Base-by-base conservation (phyloP, 2,329 filamentous ascomycete species). In the Thelonectria rubi region DNA sequence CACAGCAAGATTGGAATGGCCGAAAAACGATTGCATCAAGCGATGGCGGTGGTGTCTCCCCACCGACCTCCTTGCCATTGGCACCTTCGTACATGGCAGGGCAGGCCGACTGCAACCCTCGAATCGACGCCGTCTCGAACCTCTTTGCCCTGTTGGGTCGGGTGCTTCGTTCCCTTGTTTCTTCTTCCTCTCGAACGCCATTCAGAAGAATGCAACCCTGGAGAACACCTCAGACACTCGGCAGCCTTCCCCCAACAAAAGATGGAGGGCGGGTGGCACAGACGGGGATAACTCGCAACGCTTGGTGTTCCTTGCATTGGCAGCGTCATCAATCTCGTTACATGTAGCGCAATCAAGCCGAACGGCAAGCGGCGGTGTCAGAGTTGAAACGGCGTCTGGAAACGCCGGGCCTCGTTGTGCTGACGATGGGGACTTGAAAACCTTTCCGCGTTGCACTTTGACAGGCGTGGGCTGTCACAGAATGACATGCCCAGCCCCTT, bases 301-400 rank as follows among this genome's bases (percentile, higher is more conserved):
- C 58, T 39, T 45, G 5, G 20, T 50, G 34, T 17, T 48, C 34
- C 8, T 26, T 43, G 32, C 32, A 20, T 39, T 52, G 58, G 30
- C 52, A 52, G 55, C 51, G 45, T 51, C 46, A 30, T 43, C 39
- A 49, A 55, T 51, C 20, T 55, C 14, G 40, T 30, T 37, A 45
- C 58, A 50, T 32, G 17, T 14, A 42, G 48, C 42, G 34, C 55
- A 20, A 30, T 47, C 45, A 55, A 54, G 21, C 55, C 46, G 47
- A 46, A 46, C 32, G 14, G 51, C 30, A 47, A 48, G 45, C 24
- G 32, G 43, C 46, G 57, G 65, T 60, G 40, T 56, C 58, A 62
- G 55, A 64, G 42, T 64, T 63, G 62, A 70, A 72, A 69, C 60
- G 56, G 32, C 43, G 42, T 47, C 45, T 40, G 49, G 58, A 64